Conservation (phyloP, 2,329 filamentous ascomycete species). For the Microcyclospora pomicola region DNA sequence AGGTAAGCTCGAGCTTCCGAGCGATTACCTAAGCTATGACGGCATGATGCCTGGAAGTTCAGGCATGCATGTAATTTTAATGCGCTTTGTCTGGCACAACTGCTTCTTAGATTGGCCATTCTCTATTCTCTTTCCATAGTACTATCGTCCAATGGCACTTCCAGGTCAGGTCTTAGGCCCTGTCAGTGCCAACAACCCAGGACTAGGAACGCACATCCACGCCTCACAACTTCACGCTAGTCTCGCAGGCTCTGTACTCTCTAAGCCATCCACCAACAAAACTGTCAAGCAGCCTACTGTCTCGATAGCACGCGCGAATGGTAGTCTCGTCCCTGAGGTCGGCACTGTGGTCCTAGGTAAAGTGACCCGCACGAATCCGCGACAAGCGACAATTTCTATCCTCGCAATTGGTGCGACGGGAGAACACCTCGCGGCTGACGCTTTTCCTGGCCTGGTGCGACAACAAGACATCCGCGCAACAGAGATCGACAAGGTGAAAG, state of each 20-base stretch:
- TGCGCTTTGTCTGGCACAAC: too few species aligned
- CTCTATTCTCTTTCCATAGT: too few species aligned
- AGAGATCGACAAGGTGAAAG: constrained; percentile 87
- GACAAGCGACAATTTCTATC: constrained; percentile 76
- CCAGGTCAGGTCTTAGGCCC: constrained; percentile 72
- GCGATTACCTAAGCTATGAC: too few species aligned
- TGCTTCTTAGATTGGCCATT: too few species aligned
- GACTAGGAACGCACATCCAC: constrained; percentile 73
- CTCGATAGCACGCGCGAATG: constrained; percentile 31
- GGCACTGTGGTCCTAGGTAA: constrained; percentile 68
- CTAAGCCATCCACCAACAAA: constrained; percentile 35
- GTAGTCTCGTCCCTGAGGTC: constrained; percentile 65
- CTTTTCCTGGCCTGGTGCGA: constrained; percentile 22
- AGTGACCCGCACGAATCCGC: constrained; percentile 71
- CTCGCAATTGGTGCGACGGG: constrained; percentile 55
- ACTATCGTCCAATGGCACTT: constrained; percentile 40
- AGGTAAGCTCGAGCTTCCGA: too few species aligned
- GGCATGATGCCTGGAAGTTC: too few species aligned
- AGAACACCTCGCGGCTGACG: constrained; percentile 9
- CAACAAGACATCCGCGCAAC: constrained; percentile 81
- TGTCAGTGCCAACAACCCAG: constrained; percentile 51
- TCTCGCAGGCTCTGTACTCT: constrained; percentile 50
- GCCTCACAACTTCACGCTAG: constrained; percentile 65
- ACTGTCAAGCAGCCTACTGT: constrained; percentile 33
- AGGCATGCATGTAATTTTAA: too few species aligned